Evolutionary conservation across 768 basidiomycete species (phyloP), one percentile per base, ranked within the genome.

Genomic region (Bullera alba): DNA sequence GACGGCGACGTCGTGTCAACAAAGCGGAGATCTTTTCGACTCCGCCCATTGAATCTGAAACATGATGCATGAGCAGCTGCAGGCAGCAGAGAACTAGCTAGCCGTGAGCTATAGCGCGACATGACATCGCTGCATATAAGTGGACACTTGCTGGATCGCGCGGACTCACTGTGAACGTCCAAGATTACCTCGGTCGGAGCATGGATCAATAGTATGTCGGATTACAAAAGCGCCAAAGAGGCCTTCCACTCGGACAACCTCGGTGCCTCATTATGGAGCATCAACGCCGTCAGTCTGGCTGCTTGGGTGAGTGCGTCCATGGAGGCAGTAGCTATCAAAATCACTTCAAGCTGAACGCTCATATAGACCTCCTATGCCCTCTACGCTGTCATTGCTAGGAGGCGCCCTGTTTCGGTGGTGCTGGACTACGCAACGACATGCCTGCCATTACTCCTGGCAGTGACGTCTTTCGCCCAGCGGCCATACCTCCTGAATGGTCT

Each of bases 191-290:
- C 32, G 10, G 10, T n/a, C n/a, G n/a, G n/a, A n/a, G n/a, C n/a
- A n/a, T n/a, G n/a, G 7, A 41, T 15, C 38, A 21, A 39, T 14
- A 39, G 12, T 8, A 54, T 60, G 63, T 25, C 43, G 12, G 57
- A 60, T 47, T 92, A 92, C 78, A 90, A 87, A 70, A 58, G 76
- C 6, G 80, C 78, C 7, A 93, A 93, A 71, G 86, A 88, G 74
- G 80, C 79, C 0, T 93, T 91, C 63, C 84, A 89, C 32, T 82
- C 86, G 5, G 80, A 81, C 32, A 80, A 78, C 72, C 78, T 77
- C 1, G 90, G 90, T 1, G 84, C 85, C 0, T 79, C 82, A 2
- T 75, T 91, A 2, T 66, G 66, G 1, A 81, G 83, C 61, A 76
- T 91, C 59, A 86, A 88, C 64, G 57, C 78, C 42, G 75, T 91